A percentile compares a stretch with the other conserved stretches of the same genome.
Conservation (phyloP, 2,329 filamentous ascomycete genomes). For the Penicillium sp. region DNA sequence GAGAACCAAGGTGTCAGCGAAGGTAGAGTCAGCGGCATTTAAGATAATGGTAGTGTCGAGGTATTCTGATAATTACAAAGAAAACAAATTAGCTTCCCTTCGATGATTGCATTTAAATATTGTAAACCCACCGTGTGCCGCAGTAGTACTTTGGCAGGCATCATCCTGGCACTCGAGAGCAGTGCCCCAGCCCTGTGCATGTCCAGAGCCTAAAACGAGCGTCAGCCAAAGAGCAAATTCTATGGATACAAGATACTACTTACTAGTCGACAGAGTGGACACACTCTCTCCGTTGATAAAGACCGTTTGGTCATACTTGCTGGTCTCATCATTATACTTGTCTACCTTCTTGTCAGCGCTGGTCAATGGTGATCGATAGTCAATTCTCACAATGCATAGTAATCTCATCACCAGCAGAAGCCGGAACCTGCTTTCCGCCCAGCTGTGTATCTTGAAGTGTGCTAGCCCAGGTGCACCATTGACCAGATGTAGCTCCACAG, state of each 20-base stretch:
- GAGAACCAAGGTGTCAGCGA: constrained; percentile 31
- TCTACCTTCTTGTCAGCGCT: constrained; percentile 20
- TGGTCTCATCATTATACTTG: constrained; percentile 35
- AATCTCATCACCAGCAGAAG: constrained; percentile 29
- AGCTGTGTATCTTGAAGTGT: constrained; percentile 34
- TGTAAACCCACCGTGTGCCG: constrained; percentile 33
- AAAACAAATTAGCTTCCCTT: not conserved
- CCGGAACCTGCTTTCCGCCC: constrained; percentile 32
- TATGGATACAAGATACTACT: not conserved
- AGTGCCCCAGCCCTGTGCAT: constrained; percentile 38
- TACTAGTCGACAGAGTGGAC: constrained; percentile 35
- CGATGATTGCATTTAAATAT: not conserved
- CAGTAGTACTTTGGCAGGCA: constrained; percentile 30
- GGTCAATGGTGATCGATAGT: not conserved
- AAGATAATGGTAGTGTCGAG: constrained; percentile 35
- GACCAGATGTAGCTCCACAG: constrained; percentile 33
- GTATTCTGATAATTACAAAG: constrained; percentile 30
- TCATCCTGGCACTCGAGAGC: constrained; percentile 38
- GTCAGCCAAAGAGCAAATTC: not conserved
- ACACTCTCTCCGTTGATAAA: constrained; percentile 33
- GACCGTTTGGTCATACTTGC: constrained; percentile 36
- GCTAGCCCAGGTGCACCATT: constrained; percentile 41
- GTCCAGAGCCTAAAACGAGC: constrained; percentile 25
- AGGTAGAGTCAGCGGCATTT: constrained; percentile 30
- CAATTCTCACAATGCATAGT: constrained; percentile 32